Evolutionary conservation across 768 basidiomycete species (phyloP).

Genomic region (Chalciporus sphaerocephalus): DNA sequence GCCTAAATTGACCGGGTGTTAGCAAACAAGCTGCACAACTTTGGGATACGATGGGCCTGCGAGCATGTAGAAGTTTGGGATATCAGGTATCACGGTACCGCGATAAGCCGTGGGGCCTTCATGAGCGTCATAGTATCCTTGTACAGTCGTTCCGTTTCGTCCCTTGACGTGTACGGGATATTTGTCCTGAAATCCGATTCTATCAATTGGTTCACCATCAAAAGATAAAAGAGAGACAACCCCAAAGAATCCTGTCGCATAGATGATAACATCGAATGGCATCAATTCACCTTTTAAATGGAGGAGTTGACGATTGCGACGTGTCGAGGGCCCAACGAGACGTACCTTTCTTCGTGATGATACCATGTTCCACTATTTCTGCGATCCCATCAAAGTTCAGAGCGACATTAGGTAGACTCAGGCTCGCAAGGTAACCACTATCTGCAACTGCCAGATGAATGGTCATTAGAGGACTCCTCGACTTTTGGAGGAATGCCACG

Average conservation of each 20-base stretch:
- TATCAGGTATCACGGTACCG: slow-evolving; percentile 32
- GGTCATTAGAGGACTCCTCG: background rate
- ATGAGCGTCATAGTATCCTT: slow-evolving; percentile 27
- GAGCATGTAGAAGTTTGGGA: slow-evolving; percentile 36
- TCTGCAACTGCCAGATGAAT: slow-evolving; percentile 18
- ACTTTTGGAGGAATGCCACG: background rate
- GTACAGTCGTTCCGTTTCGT: slow-evolving; percentile 17
- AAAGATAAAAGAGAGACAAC: slow-evolving; percentile 14
- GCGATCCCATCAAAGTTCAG: slow-evolving; percentile 25
- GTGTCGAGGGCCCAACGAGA: background rate
- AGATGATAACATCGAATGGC: slow-evolving; percentile 33
- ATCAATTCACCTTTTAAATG: slow-evolving; percentile 22
- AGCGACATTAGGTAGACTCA: slow-evolving; percentile 21
- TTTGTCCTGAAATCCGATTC: slow-evolving; percentile 12
- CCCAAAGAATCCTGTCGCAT: slow-evolving; percentile 31
- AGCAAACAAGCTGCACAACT: background rate
- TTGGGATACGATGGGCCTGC: slow-evolving; percentile 18
- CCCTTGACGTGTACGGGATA: slow-evolving; percentile 25
- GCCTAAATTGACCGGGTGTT: slow-evolving; percentile 8
- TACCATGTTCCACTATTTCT: slow-evolving; percentile 16
- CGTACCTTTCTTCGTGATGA: slow-evolving; percentile 24
- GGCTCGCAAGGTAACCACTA: slow-evolving; percentile 23
- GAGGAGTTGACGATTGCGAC: background rate
- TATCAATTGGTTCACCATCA: background rate
- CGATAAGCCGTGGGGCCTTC: slow-evolving; percentile 34